These are phyloP conservation scores for Trichosporon ovoides DNA, from an alignment of 1,284 basidiomycete species.

Conservation along the genomic window DNA sequence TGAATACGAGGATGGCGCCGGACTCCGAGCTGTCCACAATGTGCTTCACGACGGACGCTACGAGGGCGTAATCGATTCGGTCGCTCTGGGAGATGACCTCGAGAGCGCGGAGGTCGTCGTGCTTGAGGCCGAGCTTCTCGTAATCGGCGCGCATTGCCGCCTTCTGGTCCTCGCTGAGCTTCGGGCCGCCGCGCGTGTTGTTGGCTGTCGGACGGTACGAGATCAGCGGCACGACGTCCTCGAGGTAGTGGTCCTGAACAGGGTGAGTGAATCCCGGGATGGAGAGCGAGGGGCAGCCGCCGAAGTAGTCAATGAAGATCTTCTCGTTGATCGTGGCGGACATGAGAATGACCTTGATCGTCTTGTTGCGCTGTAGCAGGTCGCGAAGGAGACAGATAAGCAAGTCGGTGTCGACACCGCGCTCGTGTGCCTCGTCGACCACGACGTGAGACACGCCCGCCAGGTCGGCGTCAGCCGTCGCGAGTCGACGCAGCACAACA, in stretches of 20 bases:
- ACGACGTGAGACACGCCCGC: slow-evolving; percentile 73
- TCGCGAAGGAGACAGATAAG: slow-evolving; percentile 77
- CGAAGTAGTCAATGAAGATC: slow-evolving; percentile 71
- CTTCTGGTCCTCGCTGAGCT: slow-evolving; percentile 55
- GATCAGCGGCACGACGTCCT: slow-evolving; percentile 65
- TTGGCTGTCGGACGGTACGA: slow-evolving; percentile 46
- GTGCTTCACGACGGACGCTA: slow-evolving; percentile 62
- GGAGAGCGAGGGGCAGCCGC: slow-evolving; percentile 69
- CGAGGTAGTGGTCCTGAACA: slow-evolving; percentile 72
- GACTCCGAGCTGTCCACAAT: slow-evolving; percentile 56
- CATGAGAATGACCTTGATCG: slow-evolving; percentile 58
- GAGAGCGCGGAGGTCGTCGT: slow-evolving; percentile 56
- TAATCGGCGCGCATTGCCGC: slow-evolving; percentile 54
- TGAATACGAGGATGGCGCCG: slow-evolving; percentile 76
- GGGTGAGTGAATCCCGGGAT: slow-evolving; percentile 82
- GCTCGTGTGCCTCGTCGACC: slow-evolving; percentile 90
- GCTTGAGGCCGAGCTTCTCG: slow-evolving; percentile 56
- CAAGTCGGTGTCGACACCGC: slow-evolving; percentile 85
- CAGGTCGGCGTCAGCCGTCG: slow-evolving; percentile 64
- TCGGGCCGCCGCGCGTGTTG: slow-evolving; percentile 46
- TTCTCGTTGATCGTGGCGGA: slow-evolving; percentile 79
- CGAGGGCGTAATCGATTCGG: slow-evolving; percentile 71
- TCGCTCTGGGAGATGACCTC: slow-evolving; percentile 61
- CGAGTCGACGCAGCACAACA: slow-evolving; percentile 74
- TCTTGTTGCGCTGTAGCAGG: slow-evolving; percentile 63